phyloP scores from a whole-genome alignment of 2,329 filamentous ascomycete genomes.

The Byssoonygena ceratinophila region DNA sequence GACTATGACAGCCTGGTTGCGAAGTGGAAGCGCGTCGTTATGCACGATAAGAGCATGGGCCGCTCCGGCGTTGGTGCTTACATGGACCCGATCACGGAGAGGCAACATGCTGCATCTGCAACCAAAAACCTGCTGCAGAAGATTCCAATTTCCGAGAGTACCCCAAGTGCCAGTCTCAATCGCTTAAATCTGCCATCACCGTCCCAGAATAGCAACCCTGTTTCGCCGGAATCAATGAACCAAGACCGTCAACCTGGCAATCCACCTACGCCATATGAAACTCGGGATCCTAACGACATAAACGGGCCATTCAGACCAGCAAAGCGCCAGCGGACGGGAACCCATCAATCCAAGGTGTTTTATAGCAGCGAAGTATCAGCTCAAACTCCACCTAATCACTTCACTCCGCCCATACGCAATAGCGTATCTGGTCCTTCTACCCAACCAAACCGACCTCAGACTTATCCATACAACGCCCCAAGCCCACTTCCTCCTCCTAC shows the following conservation, averaged over 20 bases:
- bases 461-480: slow-evolving; percentile 3
- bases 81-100: slow-evolving; percentile 7
- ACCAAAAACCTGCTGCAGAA: slow-evolving; percentile 5
- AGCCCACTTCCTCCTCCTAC: slow-evolving; percentile 3
- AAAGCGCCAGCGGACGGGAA: slow-evolving; percentile 15
- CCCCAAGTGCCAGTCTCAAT: slow-evolving; percentile 1
- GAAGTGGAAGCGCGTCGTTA: slow-evolving; percentile 41
- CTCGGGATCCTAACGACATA: slow-evolving; percentile 12
- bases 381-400: slow-evolving; percentile 3
- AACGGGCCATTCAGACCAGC: slow-evolving; percentile 12
- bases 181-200: slow-evolving; percentile 8
- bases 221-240: slow-evolving; percentile 5
- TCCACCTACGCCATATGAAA: slow-evolving; percentile 12
- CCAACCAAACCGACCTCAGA: neutral
- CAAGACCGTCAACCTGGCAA: slow-evolving; percentile 1
- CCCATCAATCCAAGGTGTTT: neutral
- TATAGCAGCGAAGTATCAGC: slow-evolving; percentile 7
- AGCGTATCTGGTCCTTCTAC: neutral
- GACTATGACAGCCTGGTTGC: slow-evolving; percentile 40
- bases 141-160: slow-evolving; percentile 2
- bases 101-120: slow-evolving; percentile 2
- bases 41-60: slow-evolving; percentile 37
- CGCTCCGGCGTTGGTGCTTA: slow-evolving; percentile 17
- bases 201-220: slow-evolving; percentile 8
- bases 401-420: slow-evolving; percentile 6